Percentiles rank a stretch among this genome's conserved stretches.
These are phyloP conservation scores for Syzygium aqueum DNA, from an alignment of 345 rosid genomes.

Conservation along the genomic window DNA sequence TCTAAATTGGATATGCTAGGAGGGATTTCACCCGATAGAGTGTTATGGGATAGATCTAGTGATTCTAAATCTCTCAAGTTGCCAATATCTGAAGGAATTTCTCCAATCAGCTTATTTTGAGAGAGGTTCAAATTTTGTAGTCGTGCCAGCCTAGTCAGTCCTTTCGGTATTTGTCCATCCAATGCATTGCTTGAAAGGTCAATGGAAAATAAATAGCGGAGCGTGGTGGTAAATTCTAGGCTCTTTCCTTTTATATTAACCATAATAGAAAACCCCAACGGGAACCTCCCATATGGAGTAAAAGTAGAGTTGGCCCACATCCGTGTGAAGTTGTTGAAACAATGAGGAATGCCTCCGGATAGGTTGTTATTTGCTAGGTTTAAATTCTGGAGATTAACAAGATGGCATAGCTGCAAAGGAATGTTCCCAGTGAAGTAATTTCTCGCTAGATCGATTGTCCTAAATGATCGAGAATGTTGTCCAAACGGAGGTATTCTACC, in stretches of 20 bases:
- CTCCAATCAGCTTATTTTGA: background rate
- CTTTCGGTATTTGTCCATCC: background rate
- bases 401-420: background rate
- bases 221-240: background rate
- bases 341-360: background rate
- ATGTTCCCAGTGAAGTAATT: background rate
- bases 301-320: background rate
- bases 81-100: background rate
- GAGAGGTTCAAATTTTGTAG: background rate
- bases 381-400: background rate
- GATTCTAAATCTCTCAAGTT: background rate
- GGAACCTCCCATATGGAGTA: rapidly evolving
- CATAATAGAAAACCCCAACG: background rate
- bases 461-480: background rate
- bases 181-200: background rate
- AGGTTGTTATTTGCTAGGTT: background rate
- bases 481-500: background rate
- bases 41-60: rapidly evolving
- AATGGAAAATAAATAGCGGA: too few species aligned
- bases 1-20: background rate
- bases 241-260: background rate
- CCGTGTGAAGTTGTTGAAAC: background rate
- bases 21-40: background rate
- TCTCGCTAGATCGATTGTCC: background rate
- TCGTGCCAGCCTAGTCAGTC: background rate